Evolutionary conservation across 768 basidiomycete genomes (phyloP), one percentile per base, ranked within the genome.

Genomic region (Suillus occidentalis): DNA sequence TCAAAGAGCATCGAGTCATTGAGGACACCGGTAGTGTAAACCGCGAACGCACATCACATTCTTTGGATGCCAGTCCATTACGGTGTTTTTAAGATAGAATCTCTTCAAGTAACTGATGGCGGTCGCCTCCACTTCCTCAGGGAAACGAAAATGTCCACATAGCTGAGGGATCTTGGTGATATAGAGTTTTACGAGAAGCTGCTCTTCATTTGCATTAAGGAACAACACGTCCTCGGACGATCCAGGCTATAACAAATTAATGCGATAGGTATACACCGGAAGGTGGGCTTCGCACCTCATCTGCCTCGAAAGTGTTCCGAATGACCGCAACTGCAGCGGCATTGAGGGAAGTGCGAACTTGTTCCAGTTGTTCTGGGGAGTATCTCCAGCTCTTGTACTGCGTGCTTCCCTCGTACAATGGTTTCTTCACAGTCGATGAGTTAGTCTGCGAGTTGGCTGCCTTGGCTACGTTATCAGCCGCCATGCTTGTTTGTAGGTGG

Each of bases 21-120:
- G 63, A 52, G 36, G 31, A 55, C 16, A 39, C 22, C 40, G 31
- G 12, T 20, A 25, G 25, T 16, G 52, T 40, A 60, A 28, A 39
- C 60, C 42, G 45, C n/a, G 14, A 10, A 77, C 89, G 58, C 72
- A 97, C 97, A 99, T 99, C 72, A 99, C 94, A 72, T 94, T 95
- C 78, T 96, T 97, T 0, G 97, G 97, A 79, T 99, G 97, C 90
- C 94, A 98, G 74, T 99, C 97, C 95, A 99, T 98, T 61, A 95
- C 94, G 2, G 96, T 99, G 73, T 99, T 99, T 79, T 91, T 91
- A 63, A 99, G 84, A 74, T 99, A 99, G 77, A 99, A 99, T 5
- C 97, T 85, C 76, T 99, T 99, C 69, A 99, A 81, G 77, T 97
- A 99, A 63, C 85, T 89, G 64, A 92, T 84, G 0, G 95, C 95